Base-by-base conservation (phyloP, 805 yeast genomes). In the Dipodascus albidus region DNA sequence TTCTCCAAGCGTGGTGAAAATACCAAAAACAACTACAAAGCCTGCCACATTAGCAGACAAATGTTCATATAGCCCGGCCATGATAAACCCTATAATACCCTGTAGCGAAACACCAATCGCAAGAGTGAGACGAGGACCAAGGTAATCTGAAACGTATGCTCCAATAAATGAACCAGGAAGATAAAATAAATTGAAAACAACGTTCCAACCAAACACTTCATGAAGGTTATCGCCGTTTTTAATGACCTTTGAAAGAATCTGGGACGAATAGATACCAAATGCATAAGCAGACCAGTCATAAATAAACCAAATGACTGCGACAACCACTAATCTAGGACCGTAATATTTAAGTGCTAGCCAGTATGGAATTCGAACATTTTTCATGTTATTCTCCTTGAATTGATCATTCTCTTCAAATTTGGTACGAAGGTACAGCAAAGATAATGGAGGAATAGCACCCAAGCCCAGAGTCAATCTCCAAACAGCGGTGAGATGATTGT, bases 401-500 rank as follows among this genome's bases (percentile, higher is more conserved):
- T 82, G 77, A 42, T 80, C 82, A 57, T 86, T 81, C 68, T 88
- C 95, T 57, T 77, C 72, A 73, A 84, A 85, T 66, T 78, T 82
- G 62, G 85, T 63, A 71, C 98, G 83, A 70, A 89, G 67, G 64
- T 83, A 77, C 64, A 91, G 85, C 59, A 90, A 76, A 1, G 86
- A 73, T 54, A 85, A 62, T 51, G 97, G 97, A 31, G 91, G 89
- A 52, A 91, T 77, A 20, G 91, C 96, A 66, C 97, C 97, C 35
- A 91, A 69, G 41, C 95, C 97, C 42, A 90, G 72, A 9, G 96
- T 81, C 54, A 89, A 73, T 75, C 98, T 83, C 98, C 98, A 91
- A 44, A 91, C 88, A 9, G 85, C 84, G 41, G 80, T 80, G 65
- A 90, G 77, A 64, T 87, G 83, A 50, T 81, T 69, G 23, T 75